Base-by-base conservation (phyloP, 768 basidiomycete species). In the Mycena albidolilacea region DNA sequence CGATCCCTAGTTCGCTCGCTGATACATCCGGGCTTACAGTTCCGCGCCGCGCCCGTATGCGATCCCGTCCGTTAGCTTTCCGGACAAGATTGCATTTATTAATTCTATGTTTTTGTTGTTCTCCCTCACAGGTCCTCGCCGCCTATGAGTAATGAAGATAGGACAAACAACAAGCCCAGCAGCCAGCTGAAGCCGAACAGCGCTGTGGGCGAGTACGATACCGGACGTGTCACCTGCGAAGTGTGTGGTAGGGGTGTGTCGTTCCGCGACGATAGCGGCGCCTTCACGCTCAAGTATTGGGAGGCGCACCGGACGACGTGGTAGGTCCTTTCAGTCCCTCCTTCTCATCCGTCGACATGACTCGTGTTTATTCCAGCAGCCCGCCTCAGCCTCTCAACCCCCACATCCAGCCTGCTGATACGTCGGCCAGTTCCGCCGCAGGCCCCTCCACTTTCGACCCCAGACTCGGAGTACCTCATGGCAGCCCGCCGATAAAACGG, bases 271-370 rank as follows among this genome's bases (percentile, higher is more conserved):
- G 90, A 91, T 41, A 79, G 90, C 1, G 88, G 83, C 9, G 35
- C 17, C 3, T 93, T 94, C 79, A 92, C 92, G 44, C 81, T 90
- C 50, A 88, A 89, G 75, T 89, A 90, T 59, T 94, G 93, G 93
- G 90, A 90, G 44, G 87, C 89, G 15, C 93, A 94, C 81, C 87
- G 88, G 14, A 80, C 83, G 48, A 81, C 84, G 41, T 93, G 92
- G 92, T 92, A 76, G 38, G 88, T 81, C 23, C 87, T 81, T 35
- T 61, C 58, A 62, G 60, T 30, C 70, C 67, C 44, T 14, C 2
- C 10, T 60, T 67, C 67, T 57, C 38, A 2, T 52, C 37, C 43
- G 0, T n/a, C 55, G 2, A 12, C 41, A 12, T 35, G 14, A 41
- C 39, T 21, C 43, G 3, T 5, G 7, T 62, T 62, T 44, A 30